Percentiles rank a stretch among this genome's conserved stretches.
These are phyloP conservation scores for Coniochaeta sp. DNA, from an alignment of 2,329 filamentous ascomycete genomes.

Conservation along the genomic window DNA sequence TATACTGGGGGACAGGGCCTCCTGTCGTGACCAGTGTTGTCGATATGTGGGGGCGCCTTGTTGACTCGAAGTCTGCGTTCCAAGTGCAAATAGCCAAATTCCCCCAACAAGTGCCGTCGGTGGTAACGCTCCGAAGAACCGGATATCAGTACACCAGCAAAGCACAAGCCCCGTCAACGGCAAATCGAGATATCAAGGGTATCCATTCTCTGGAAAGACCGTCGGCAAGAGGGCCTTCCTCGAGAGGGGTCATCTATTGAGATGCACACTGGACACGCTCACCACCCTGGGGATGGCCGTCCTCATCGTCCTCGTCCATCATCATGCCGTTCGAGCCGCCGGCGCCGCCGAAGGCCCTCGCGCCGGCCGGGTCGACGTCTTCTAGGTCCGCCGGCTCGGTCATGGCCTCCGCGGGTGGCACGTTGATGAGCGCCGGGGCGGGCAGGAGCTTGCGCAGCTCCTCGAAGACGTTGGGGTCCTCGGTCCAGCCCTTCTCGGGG, in stretches of 20 bases:
- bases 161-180: not conserved
- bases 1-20: not conserved
- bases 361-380: slow-evolving; percentile 67
- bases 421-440: slow-evolving; percentile 50
- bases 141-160: not conserved
- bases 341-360: slow-evolving; percentile 60
- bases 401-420: slow-evolving; percentile 79
- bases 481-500: slow-evolving; percentile 68
- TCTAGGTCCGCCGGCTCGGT: slow-evolving; percentile 84
- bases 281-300: slow-evolving; percentile 58
- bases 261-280: slow-evolving; percentile 84
- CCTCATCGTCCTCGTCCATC: slow-evolving; percentile 73
- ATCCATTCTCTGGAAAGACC: not conserved
- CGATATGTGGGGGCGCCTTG: no score
- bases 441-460: slow-evolving; percentile 82
- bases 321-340: slow-evolving; percentile 24
- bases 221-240: not conserved
- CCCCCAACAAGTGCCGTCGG: no score
- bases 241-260: slow-evolving; percentile 52
- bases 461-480: slow-evolving; percentile 63
- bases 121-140: not conserved
- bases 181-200: not conserved
- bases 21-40: no score
- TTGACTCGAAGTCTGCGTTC: no score
- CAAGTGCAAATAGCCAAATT: no score